Conservation (phyloP, 108 stramenopile genomes). For the Skeletonema costatum region DNA sequence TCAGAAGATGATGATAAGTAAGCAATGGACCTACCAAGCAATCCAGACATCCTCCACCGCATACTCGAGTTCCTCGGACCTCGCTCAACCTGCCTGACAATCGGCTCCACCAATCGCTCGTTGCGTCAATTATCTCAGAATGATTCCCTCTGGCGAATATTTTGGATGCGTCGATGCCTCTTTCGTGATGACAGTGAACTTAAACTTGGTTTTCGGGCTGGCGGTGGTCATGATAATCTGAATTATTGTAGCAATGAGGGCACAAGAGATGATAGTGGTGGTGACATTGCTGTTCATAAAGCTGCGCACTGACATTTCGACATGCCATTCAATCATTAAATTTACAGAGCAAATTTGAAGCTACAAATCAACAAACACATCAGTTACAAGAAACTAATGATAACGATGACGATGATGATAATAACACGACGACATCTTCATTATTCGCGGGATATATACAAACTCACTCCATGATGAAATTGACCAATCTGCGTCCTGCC, state of each 20-base stretch:
- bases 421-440: background rate
- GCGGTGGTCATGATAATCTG: background rate
- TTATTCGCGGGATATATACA: slow-evolving; percentile 20
- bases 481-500: slow-evolving; percentile 29
- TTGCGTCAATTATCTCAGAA: slow-evolving; percentile 9
- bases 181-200: background rate
- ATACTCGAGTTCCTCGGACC: slow-evolving; percentile 31
- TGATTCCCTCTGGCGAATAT: slow-evolving; percentile 33
- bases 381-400: no score
- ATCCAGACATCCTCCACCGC: slow-evolving; percentile 22
- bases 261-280: background rate
- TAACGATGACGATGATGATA: background rate
- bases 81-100: slow-evolving; percentile 15
- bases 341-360: background rate
- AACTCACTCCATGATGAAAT: slow-evolving; percentile 28
- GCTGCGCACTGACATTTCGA: slow-evolving; percentile 21
- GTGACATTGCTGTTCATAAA: background rate
- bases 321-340: slow-evolving; percentile 3
- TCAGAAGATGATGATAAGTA: no score
- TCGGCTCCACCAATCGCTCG: slow-evolving; percentile 18
- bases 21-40: background rate
- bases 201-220: background rate
- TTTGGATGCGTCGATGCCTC: slow-evolving; percentile 17
- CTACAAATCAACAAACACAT: background rate
- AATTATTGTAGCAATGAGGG: background rate